Evolutionary conservation across 2,329 filamentous ascomycete genomes (phyloP), one percentile per base, ranked within the genome.

Genomic region (Mycosphaerelloides madeirae): DNA sequence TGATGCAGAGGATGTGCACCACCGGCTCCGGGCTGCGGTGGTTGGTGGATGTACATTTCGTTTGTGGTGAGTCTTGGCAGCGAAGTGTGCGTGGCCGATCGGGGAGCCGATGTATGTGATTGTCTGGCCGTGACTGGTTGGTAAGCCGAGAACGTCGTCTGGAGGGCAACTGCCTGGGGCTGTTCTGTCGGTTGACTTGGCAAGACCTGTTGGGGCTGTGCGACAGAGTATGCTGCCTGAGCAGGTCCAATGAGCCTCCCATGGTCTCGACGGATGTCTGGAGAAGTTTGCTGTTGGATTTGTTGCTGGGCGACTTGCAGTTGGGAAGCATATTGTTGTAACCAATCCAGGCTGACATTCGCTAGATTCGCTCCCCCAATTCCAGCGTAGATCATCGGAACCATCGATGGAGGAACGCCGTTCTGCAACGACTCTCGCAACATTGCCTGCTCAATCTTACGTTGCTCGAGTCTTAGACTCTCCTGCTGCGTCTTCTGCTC

Each of bases 321-420:
- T 44, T 74, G 65, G 62, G 62, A 18, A 67, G 53, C 65, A 44
- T 75, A 75, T 46, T 76, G 70, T 50, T 75, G 72, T 44, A 76
- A 60, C 68, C 68, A 73, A 38, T 77, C 74, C 29, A 70, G 62
- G 51, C 70, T 74, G 52, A 71, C 64, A 52, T 66, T 71, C 25
- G 71, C 69, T 12, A 75, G 65, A 39, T 67, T 70, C 6, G 68
- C 68, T 37, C 73, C 71, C 25, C 70, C 72, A 39, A 75, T 72
- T 29, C 74, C 74, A 42, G 72, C 72, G 57, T 77, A 77, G 51
- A 77, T 75, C 49, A 77, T 69, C 28, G 74, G 74, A 14, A 77
- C 68, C 35, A 77, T 66, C 25, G 72, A 66, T 45, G 74, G 72
- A 31, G 74, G 74, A 31, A 77, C 64, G 42, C 73, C 73, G 40